Evolutionary conservation across 225 moss, liverwort and hornwort genomes (phyloP), one percentile per base, ranked within the genome.

Genomic region (Bryoerythrophyllum caledonicum): DNA sequence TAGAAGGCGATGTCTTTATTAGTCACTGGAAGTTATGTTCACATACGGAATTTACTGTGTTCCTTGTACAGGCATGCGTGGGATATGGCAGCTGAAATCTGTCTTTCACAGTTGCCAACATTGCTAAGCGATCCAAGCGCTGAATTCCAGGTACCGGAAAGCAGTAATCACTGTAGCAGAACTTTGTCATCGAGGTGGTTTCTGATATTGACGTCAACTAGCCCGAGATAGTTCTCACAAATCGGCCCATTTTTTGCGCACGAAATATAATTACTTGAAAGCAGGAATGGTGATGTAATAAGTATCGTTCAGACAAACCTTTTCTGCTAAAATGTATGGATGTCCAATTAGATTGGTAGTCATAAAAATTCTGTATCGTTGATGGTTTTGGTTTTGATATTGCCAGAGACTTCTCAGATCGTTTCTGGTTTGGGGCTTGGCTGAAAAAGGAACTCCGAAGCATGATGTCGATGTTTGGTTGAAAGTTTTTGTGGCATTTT

Each of bases 11-110:
- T 58, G 12, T 40, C 53, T 21, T 43, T 13, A 28, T 28, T n/a
- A 44, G 20, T 37, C 27, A 27, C 28, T 44, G 3, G 28, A 44
- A 20, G 20, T 21, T 58, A 9, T 43, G 27, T 58, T 26, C 27
- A 27, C 26, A 26, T 27, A 10, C 7, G 19, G 26, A 37, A 63
- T 63, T 17, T 12, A 16, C 16, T 37, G 21, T 20, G 65, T 53
- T 73, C 51, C 51, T 53, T 57, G 60, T 73, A 23, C 82, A 93
- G 93, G 93, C 88, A 90, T 79, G 91, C 93, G 48, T 93, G 93
- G 93, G 93, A 93, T 79, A 89, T 93, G 93, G 93, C 93, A 60
- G 93, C 91, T 41, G 93, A 93, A 68, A 91, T 93, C 60, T 93
- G 93, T 65, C 80, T 93, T 71, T 71, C 91, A 75, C 93, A 93